Percentiles rank a stretch among this genome's conserved stretches.
Evolutionary conservation across 1,284 basidiomycete genomes (phyloP).

Genomic region (Ceratobasidium sp.): DNA sequence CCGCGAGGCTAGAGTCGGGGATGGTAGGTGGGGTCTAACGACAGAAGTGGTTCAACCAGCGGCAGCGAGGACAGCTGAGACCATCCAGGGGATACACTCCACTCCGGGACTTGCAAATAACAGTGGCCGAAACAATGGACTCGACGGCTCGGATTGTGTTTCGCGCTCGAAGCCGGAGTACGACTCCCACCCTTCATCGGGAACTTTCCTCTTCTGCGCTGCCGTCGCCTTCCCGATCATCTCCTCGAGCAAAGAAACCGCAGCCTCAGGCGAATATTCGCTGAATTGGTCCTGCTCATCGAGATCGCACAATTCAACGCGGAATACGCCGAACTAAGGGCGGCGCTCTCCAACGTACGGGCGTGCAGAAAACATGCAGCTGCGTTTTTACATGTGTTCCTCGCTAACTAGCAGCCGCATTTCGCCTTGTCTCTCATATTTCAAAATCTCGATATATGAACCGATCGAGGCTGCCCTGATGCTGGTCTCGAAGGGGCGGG

Average conservation of each 20-base stretch:
- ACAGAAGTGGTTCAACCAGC: background rate
- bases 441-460: background rate
- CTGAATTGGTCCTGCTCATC: background rate
- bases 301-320: slow-evolving; percentile 28
- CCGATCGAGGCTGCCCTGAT: slow-evolving; percentile 9
- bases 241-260: slow-evolving; percentile 12
- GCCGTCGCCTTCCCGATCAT: slow-evolving; percentile 28
- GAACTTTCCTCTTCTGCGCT: slow-evolving; percentile 27
- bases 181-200: slow-evolving; percentile 33
- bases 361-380: slow-evolving; percentile 18
- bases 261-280: background rate
- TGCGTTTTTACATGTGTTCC: slow-evolving; percentile 14
- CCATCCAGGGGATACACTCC: slow-evolving; percentile 3
- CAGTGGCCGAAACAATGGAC: slow-evolving; percentile 8
- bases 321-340: slow-evolving; percentile 10
- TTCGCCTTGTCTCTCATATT: slow-evolving; percentile 4
- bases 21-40: background rate
- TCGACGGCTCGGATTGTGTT: slow-evolving; percentile 37
- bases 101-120: slow-evolving; percentile 17
- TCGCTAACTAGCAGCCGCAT: slow-evolving; percentile 4
- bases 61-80: slow-evolving; percentile 3
- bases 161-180: slow-evolving; percentile 34
- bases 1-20: background rate
- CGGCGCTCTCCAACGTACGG: slow-evolving; percentile 4
- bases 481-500: slow-evolving; percentile 18